A percentile compares a stretch with the other conserved stretches of the same genome.
These are phyloP conservation scores for Silene conica DNA, from an alignment of 148 eudicot species.

Conservation along the genomic window DNA sequence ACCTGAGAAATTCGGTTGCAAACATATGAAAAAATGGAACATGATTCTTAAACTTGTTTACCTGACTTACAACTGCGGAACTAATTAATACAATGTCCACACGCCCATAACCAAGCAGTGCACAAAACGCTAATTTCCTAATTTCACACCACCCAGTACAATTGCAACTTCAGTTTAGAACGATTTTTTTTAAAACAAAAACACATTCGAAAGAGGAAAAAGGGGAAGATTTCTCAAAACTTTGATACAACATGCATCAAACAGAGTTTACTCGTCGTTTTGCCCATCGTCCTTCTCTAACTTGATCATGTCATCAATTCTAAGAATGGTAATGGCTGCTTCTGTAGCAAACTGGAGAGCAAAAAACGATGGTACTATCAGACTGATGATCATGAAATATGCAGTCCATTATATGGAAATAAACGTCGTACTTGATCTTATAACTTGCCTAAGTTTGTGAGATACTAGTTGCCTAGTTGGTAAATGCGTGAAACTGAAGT, in stretches of 20 bases:
- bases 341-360: conserved; percentile 84
- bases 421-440: too few relatives aligned
- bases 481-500: too few relatives aligned
- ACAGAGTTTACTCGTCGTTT: conserved; percentile 27
- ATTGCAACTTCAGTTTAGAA: conserved; percentile 3
- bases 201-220: background rate
- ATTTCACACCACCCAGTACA: background rate
- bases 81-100: conserved; percentile 1
- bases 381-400: background rate
- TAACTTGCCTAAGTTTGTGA: too few relatives aligned
- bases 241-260: background rate
- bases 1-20: background rate
- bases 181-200: background rate
- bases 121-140: background rate
- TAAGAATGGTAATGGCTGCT: conserved; percentile 95
- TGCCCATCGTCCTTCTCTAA: conserved; percentile 90
- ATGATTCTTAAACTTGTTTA: background rate
- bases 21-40: background rate
- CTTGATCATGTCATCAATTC: conserved; percentile 96
- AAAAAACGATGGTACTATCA: background rate
- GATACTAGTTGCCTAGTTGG: too few relatives aligned
- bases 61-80: background rate
- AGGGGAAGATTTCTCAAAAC: conserved; percentile 20
- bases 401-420: background rate
- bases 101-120: background rate